Evolutionary conservation across 495 filamentous ascomycete species (phyloP), one percentile per base, ranked within the genome.

Genomic region (Ascobolus immersus): DNA sequence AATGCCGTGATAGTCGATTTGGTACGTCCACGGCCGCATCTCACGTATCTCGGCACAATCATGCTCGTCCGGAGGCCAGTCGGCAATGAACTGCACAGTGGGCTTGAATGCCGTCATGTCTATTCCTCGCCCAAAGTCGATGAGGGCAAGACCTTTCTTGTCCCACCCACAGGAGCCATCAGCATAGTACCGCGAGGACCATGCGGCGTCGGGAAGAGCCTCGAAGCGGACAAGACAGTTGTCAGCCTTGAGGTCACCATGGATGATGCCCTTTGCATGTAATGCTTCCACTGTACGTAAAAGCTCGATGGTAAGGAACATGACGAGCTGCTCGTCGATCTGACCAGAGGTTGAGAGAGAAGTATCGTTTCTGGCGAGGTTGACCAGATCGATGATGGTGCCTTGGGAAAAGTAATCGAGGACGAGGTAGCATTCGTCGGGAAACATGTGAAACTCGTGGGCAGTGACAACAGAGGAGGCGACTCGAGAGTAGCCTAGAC

Each of bases 11-110:
- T 94, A 81, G 52, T 96, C 86, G 37, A 90, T 72, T 48, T 96
- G 86, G 52, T 77, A 90, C 1, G 82, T 94, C 86, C 86, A 96
- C 2, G 78, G 77, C 9, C 82, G 61, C 42, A 73, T 61, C 55
- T 93, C 82, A 25, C 81, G 70, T 61, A 94, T 89, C 60, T 96
- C 86, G 23, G 75, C 72, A 52, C 86, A 94, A 48, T 96, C 86
- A 34, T 74, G 68, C 17, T 69, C 60, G 13, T 64, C 61, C 2
- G 75, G 75, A 52, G 81, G 71, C 86, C 89, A 96, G 51, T 94
- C 84, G 2, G 84, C 89, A 25, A 92, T 62, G 56, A 96, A 96
- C 41, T 77, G 71, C 12, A 89, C 80, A 36, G 66, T 62, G 0
- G 69, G 63, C 1, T 48, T 44, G 58, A 94, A 96, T 4, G 65